These are phyloP conservation scores for Sextonia rubra DNA, from an alignment of 164 flowering plant species.

Conservation along the genomic window DNA sequence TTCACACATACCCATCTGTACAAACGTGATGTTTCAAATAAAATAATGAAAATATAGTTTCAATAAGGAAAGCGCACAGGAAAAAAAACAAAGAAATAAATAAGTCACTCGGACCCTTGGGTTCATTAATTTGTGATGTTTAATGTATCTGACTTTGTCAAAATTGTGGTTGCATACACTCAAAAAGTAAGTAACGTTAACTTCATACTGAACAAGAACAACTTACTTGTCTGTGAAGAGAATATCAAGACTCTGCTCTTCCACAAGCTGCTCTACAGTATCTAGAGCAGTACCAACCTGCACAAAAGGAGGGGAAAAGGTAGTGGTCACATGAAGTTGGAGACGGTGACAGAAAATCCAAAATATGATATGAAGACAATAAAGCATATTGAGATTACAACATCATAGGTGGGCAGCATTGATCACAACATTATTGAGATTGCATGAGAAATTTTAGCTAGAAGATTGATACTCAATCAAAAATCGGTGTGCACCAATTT, in stretches of 20 bases:
- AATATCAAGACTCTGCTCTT: conserved; percentile 50
- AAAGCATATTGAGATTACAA: neutral
- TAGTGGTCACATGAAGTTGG: neutral
- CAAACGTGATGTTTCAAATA: no score
- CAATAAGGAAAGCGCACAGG: neutral
- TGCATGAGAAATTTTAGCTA: neutral
- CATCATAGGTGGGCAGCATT: neutral
- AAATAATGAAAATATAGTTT: neutral
- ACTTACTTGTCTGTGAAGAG: conserved; percentile 43
- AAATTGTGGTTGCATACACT: neutral
- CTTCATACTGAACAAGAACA: neutral
- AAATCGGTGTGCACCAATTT: no score
- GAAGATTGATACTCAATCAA: no score
- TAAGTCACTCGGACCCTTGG: neutral
- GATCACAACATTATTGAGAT: neutral
- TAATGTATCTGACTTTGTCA: neutral
- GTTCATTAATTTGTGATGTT: no score
- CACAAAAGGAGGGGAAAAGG: neutral
- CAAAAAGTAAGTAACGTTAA: no score
- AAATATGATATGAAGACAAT: neutral
- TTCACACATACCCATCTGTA: no score
- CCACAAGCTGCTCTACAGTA: conserved; percentile 59
- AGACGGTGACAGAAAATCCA: neutral
- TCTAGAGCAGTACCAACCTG: conserved; percentile 60
- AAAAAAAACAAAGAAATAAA: neutral